Conservation (phyloP, 2,329 filamentous ascomycete genomes). For the Hymenoscyphus infarciens region DNA sequence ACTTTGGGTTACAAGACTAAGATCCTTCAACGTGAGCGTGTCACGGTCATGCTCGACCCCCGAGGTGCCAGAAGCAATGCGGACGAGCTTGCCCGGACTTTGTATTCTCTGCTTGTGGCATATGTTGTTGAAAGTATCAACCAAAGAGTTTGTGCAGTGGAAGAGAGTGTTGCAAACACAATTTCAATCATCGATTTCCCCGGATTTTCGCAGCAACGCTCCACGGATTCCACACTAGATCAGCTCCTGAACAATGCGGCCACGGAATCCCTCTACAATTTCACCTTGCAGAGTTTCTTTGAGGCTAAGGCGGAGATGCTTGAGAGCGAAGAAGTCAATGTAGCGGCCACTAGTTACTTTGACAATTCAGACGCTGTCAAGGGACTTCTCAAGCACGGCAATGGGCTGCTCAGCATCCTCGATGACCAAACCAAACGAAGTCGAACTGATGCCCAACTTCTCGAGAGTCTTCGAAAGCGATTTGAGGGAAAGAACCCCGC, state of each 20-base stretch:
- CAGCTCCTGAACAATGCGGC: conserved; percentile 94
- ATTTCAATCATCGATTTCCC: conserved; percentile 95
- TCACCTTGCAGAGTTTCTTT: conserved; percentile 93
- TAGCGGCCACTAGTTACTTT: conserved; percentile 92
- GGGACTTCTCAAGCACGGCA: conserved; percentile 85
- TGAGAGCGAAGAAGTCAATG: conserved; percentile 87
- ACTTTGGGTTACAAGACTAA: conserved; percentile 95
- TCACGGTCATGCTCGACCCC: conserved; percentile 97
- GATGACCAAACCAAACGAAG: conserved; percentile 93
- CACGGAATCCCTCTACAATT: conserved; percentile 86
- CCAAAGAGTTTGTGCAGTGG: conserved; percentile 78
- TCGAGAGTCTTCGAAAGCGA: conserved; percentile 86
- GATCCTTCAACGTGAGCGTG: conserved; percentile 90
- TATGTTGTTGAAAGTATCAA: conserved; percentile 94
- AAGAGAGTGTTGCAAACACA: conserved; percentile 88
- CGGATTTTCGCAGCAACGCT: conserved; percentile 81
- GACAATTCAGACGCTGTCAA: conserved; percentile 95
- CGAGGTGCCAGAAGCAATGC: conserved; percentile 86
- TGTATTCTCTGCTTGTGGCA: conserved; percentile 91
- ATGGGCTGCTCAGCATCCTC: conserved; percentile 87
- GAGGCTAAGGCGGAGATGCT: conserved; percentile 89
- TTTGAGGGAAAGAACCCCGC: conserved; percentile 94
- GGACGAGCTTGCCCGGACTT: conserved; percentile 85
- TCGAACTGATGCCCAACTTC: conserved; percentile 81
- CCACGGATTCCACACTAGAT: conserved; percentile 82